Evolutionary conservation across 2,329 filamentous ascomycete species (phyloP).

Genomic region (Talaromyces sp.): DNA sequence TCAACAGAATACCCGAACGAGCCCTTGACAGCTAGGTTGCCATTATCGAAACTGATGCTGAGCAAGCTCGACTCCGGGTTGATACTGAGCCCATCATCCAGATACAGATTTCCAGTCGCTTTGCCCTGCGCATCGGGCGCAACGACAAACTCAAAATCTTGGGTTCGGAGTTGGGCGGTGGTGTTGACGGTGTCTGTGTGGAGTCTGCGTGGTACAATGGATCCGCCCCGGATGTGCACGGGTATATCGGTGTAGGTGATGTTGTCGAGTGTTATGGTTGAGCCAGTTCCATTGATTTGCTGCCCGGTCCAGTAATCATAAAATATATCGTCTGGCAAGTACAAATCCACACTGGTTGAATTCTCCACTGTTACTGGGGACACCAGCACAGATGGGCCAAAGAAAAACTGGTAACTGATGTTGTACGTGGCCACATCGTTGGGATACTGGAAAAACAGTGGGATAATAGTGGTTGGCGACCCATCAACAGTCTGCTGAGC

Average conservation of each 20-base stretch:
- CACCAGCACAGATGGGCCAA: conserved; percentile 54
- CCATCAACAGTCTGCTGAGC: conserved; percentile 57
- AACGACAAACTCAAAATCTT: conserved; percentile 67
- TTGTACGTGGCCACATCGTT: conserved; percentile 47
- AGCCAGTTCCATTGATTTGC: conserved; percentile 41
- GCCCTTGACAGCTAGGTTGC: conserved; percentile 29
- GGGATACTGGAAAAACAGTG: conserved; percentile 68
- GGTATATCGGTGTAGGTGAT: conserved; percentile 53
- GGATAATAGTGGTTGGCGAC: conserved; percentile 58
- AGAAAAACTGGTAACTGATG: conserved; percentile 56
- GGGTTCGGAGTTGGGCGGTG: conserved; percentile 54
- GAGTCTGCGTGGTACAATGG: conserved; percentile 51
- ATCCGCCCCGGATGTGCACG: conserved; percentile 58
- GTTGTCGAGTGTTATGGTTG: conserved; percentile 38
- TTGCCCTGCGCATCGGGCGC: conserved; percentile 58
- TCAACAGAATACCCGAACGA: conserved; percentile 21
- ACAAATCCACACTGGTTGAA: conserved; percentile 49
- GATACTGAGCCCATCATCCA: conserved; percentile 71
- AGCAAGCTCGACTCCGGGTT: conserved; percentile 55
- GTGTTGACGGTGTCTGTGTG: conserved; percentile 47
- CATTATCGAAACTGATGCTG: conserved; percentile 52
- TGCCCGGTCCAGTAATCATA: conserved; percentile 56
- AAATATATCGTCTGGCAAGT: conserved; percentile 54
- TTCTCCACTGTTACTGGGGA: conserved; percentile 51
- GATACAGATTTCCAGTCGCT: conserved; percentile 63